These are phyloP conservation scores for Plasmodium malariae DNA, from an alignment of 169 alveolate species.

Conservation along the genomic window DNA sequence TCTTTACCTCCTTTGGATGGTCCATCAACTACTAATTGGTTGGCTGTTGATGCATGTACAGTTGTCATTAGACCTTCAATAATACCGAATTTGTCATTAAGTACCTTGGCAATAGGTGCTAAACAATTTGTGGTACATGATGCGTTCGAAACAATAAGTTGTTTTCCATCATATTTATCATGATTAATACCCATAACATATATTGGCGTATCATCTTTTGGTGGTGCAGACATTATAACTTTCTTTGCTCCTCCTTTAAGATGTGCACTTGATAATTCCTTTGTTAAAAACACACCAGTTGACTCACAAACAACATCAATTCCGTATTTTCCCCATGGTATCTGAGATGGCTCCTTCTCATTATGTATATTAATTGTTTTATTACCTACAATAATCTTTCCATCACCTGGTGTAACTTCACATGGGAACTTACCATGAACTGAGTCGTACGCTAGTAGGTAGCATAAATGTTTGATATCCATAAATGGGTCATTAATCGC, in stretches of 20 bases:
- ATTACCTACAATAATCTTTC: slow-evolving; percentile 89
- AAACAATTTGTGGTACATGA: slow-evolving; percentile 99
- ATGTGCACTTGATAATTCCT: slow-evolving; percentile 96
- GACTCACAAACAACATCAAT: slow-evolving; percentile 98
- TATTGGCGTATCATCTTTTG: slow-evolving; percentile 98
- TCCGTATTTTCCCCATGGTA: slow-evolving; percentile 98
- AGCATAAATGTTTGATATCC: slow-evolving; percentile 95
- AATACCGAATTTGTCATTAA: slow-evolving; percentile 98
- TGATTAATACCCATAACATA: slow-evolving; percentile 99
- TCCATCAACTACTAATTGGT: slow-evolving; percentile 99
- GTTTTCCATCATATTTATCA: slow-evolving; percentile 90
- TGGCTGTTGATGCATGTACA: slow-evolving; percentile 99
- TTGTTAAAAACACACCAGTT: slow-evolving; percentile 97
- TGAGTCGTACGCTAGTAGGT: slow-evolving; percentile 96
- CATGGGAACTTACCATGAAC: slow-evolving; percentile 95
- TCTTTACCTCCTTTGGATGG: slow-evolving; percentile 99
- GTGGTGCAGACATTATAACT: slow-evolving; percentile 99
- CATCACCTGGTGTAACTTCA: slow-evolving; percentile 87
- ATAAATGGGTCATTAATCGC: slow-evolving; percentile 99
- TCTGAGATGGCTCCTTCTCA: slow-evolving; percentile 96
- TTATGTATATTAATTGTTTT: slow-evolving; percentile 88
- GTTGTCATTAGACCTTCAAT: slow-evolving; percentile 99
- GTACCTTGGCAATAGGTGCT: slow-evolving; percentile 99
- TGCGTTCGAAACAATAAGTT: slow-evolving; percentile 98
- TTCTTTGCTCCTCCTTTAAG: slow-evolving; percentile 98